A percentile compares a stretch with the other conserved stretches of the same genome.
phyloP scores from a whole-genome alignment of 2,329 filamentous ascomycete species.

The Orbilia oligospora region DNA sequence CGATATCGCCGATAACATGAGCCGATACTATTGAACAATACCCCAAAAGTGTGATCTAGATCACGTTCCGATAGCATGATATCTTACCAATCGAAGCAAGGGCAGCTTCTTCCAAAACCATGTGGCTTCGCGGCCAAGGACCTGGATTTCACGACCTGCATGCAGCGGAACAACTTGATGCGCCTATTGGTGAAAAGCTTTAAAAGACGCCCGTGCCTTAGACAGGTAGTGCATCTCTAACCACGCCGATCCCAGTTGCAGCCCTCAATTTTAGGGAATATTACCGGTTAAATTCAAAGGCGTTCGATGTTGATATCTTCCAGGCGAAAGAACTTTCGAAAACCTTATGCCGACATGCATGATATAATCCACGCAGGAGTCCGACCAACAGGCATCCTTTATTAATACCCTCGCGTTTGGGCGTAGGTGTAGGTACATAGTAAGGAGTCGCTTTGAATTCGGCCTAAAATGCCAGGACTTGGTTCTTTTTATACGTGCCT shows the following conservation, averaged over 20 bases:
- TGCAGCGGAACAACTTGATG: conserved; percentile 46
- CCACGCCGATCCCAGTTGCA: conserved; percentile 38
- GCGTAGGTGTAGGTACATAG: background rate
- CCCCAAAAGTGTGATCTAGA: background rate
- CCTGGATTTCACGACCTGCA: conserved; percentile 40
- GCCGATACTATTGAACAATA: conserved; percentile 13
- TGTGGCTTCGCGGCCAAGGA: conserved; percentile 40
- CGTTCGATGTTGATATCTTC: conserved; percentile 22
- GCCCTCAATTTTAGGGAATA: conserved; percentile 43
- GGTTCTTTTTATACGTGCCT: conserved; percentile 32
- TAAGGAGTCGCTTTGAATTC: conserved; percentile 17
- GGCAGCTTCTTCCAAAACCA: conserved; percentile 33
- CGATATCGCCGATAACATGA: conserved; percentile 24
- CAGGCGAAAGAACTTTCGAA: conserved; percentile 27
- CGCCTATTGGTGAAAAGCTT: conserved; percentile 40
- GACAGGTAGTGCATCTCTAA: conserved; percentile 25
- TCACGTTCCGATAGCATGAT: conserved; percentile 13
- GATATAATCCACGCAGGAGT: conserved; percentile 41
- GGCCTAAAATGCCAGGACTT: conserved; percentile 50
- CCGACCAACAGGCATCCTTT: conserved; percentile 34
- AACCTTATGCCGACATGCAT: conserved; percentile 41
- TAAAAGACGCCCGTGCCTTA: conserved; percentile 32
- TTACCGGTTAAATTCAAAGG: conserved; percentile 45
- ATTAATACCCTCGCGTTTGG: conserved; percentile 32
- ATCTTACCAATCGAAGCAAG: conserved; percentile 43